Percentiles rank a stretch among this genome's conserved stretches.
These are phyloP conservation scores for Fusarium temperatum DNA, from an alignment of 2,329 filamentous ascomycete genomes.

Conservation along the genomic window DNA sequence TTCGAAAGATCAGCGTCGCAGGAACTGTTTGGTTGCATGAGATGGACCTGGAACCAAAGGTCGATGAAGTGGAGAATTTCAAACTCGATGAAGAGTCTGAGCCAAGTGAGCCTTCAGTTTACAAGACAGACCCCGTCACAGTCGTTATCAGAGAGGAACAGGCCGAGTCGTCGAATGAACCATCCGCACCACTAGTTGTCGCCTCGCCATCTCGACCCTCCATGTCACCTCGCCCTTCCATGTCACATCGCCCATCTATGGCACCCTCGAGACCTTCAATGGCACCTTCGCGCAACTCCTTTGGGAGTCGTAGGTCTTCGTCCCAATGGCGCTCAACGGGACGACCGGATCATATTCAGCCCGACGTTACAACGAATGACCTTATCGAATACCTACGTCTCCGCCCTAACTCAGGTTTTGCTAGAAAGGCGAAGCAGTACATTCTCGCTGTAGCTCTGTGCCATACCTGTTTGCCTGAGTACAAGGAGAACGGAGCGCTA, in stretches of 20 bases:
- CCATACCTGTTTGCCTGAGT: slow-evolving; percentile 89
- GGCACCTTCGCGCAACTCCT: slow-evolving; percentile 43
- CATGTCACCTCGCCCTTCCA: slow-evolving; percentile 37
- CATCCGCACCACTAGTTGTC: slow-evolving; percentile 17
- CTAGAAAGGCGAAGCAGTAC: slow-evolving; percentile 82
- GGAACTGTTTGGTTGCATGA: slow-evolving; percentile 91
- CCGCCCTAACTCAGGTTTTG: slow-evolving; percentile 79
- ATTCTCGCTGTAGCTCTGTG: slow-evolving; percentile 87
- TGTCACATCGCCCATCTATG: slow-evolving; percentile 40
- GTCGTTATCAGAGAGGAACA: slow-evolving; percentile 47
- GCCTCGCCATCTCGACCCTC: slow-evolving; percentile 46
- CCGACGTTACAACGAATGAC: slow-evolving; percentile 73
- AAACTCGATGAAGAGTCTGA: slow-evolving; percentile 34
- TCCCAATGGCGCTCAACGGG: slow-evolving; percentile 61
- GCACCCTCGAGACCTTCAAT: slow-evolving; percentile 42
- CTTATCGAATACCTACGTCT: slow-evolving; percentile 80
- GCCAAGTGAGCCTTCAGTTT: slow-evolving; percentile 40
- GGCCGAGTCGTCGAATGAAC: slow-evolving; percentile 6
- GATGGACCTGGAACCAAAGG: slow-evolving; percentile 66
- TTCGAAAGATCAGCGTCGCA: slow-evolving; percentile 89
- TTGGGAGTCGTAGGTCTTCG: slow-evolving; percentile 53
- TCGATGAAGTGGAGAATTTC: slow-evolving; percentile 29
- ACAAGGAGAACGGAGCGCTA: slow-evolving; percentile 70
- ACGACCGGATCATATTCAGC: slow-evolving; percentile 60
- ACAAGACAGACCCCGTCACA: slow-evolving; percentile 42